A percentile compares a stretch with the other conserved stretches of the same genome.
phyloP scores from a whole-genome alignment of 2,329 filamentous ascomycete species.

The Ascochyta viciae-villosae region DNA sequence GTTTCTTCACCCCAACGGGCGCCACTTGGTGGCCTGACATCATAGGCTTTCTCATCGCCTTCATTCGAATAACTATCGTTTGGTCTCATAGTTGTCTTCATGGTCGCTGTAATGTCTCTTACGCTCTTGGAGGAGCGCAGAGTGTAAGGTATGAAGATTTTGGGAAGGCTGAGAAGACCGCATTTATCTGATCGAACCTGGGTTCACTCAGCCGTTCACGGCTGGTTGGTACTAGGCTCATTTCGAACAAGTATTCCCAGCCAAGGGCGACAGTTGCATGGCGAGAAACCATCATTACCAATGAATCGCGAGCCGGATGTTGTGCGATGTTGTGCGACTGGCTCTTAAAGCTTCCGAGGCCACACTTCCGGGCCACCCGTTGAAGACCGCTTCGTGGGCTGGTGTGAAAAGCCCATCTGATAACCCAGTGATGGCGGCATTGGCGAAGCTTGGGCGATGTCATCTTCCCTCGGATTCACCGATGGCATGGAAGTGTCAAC shows the following conservation, averaged over 20 bases:
- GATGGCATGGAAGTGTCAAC: neutral
- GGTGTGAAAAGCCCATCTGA: conserved; percentile 13
- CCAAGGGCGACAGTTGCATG: conserved; percentile 12
- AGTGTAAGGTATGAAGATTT: neutral
- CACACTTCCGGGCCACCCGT: neutral
- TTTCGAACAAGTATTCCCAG: neutral
- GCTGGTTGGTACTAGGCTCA: conserved; percentile 5
- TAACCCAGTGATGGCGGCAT: conserved; percentile 3
- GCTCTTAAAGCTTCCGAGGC: neutral
- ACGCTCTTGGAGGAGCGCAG: neutral
- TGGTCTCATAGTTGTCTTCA: conserved; percentile 20
- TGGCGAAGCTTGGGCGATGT: conserved; percentile 14
- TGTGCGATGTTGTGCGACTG: conserved; percentile 12
- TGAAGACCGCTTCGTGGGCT: neutral
- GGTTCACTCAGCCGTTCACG: conserved; percentile 8
- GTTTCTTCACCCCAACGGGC: conserved; percentile 11
- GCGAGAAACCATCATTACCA: conserved; percentile 1
- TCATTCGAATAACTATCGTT: neutral
- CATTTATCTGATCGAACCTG: conserved; percentile 22
- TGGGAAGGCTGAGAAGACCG: conserved; percentile 5
- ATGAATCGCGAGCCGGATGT: conserved; percentile 2
- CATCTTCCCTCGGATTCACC: neutral
- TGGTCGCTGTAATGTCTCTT: conserved; percentile 2
- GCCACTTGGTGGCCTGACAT: conserved; percentile 8
- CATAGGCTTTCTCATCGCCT: conserved; percentile 9